These are phyloP conservation scores for Pseudognaphalium luteoalbum DNA, from an alignment of 129 eudicot genomes.

Conservation along the genomic window DNA sequence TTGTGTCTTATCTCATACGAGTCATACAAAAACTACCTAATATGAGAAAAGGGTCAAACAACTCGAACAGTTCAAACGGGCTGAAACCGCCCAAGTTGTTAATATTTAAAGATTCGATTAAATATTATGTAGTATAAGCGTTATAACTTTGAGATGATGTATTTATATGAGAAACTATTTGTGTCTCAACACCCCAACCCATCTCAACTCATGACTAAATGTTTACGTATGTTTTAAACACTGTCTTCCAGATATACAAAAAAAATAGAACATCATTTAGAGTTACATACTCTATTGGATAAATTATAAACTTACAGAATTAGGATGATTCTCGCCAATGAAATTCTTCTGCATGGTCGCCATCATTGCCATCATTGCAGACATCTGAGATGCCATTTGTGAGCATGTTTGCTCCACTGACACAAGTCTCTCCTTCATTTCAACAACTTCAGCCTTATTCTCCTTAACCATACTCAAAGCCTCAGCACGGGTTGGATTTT, in stretches of 20 bases:
- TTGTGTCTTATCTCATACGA: not conserved
- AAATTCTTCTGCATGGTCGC: constrained; percentile 34
- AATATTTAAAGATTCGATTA: too few species aligned
- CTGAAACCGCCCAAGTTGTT: not conserved
- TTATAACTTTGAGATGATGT: too few species aligned
- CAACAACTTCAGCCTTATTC: constrained; percentile 46
- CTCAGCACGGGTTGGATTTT: constrained; percentile 37
- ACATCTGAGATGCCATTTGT: constrained; percentile 61
- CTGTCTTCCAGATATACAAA: not conserved
- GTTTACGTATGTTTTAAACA: not conserved
- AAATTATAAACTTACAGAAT: constrained; percentile 35
- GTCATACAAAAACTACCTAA: not conserved
- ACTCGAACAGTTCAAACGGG: not conserved
- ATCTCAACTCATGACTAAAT: too few species aligned
- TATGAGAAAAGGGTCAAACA: not conserved
- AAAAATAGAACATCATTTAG: not conserved
- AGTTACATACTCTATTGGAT: not conserved
- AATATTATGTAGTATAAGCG: too few species aligned
- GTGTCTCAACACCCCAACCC: too few species aligned
- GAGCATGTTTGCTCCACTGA: constrained; percentile 57
- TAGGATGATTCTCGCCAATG: constrained; percentile 13
- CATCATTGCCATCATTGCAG: constrained; percentile 53
- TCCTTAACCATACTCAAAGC: constrained; percentile 43
- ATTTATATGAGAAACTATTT: too few species aligned
- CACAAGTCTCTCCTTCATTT: constrained; percentile 49